Evolutionary conservation across 2,329 filamentous ascomycete species (phyloP), one percentile per base, ranked within the genome.

Genomic region (Aspergillus tamarii): DNA sequence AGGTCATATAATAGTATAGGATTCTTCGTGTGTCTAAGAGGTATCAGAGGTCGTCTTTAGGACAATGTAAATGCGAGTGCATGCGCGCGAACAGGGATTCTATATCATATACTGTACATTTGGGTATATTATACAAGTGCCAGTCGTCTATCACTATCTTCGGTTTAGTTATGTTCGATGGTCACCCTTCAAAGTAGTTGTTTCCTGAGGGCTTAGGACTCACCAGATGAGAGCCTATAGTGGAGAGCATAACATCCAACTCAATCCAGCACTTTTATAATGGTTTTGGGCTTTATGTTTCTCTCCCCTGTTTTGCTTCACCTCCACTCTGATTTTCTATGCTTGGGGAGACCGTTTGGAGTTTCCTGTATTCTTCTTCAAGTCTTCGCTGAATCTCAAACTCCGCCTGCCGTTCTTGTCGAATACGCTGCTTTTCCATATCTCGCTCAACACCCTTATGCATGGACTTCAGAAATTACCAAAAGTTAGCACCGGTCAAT

Each of bases 391-490:
- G 95, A 87, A 96, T 88, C 68, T 98, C 94, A 74, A 99, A 99
- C 76, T 99, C 95, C 58, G 93, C 87, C 77, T 96, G 92, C 64
- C 95, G 89, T 78, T 99, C 95, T 69, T 88, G 87, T 81, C 97
- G 97, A 69, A 97, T 77, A 53, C 91, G 89, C 77, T 97, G 94
- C 75, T 96, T 93, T 75, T 98, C 94, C 84, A 97, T 91, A 74
- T 99, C 95, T 67, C 94, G 91, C 68, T 98, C 83, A 48, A 99
- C 95, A 52, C 95, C 95, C 69, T 91, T 88, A 75, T 99, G 95
- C 95, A 99, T 99, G 62, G 92, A 91, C 95, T 81, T 67, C 50
- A 11, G 28, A 11, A 55, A 23, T 23, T 30, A 19, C 36, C 41
- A 54, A 60, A 55, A 16, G 43, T 66, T 54, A 67, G 62, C 55